Evolutionary conservation across 495 filamentous ascomycete species (phyloP), one percentile per base, ranked within the genome.

Genomic region (Hyphodiscus hymeniophilus): DNA sequence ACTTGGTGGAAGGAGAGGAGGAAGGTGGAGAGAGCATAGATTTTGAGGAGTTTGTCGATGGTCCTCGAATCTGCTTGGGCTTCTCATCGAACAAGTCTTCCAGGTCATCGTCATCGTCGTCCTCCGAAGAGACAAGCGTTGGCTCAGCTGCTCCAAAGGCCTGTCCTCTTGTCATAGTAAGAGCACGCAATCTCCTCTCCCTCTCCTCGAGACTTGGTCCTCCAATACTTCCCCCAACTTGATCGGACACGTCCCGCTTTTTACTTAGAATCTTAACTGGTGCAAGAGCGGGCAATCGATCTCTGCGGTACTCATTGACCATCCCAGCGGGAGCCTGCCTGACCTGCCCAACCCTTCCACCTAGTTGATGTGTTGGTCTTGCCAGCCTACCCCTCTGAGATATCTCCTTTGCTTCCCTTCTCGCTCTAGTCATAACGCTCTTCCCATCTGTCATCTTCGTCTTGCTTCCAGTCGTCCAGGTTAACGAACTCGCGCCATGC

Each of bases 341-440:
- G 11, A 57, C 43, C 17, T 55, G 51, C 1, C 43, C 52, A 12
- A 47, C 24, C 16, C 44, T 47, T 11, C 20, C 48, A 7, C 11
- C 32, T 18, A 58, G 28, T 20, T 58, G 47, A 30, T 60, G 49
- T 12, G 55, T 58, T 20, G 58, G 54, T 24, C 20, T 55, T 3
- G 42, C 21, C 12, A 57, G 34, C 26, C 48, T 58, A 12, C 47
- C 35, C 43, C 44, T 52, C 12, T 42, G 34, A 24, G 24, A 42
- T 8, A 58, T 52, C 20, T 64, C 61, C 47, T 54, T 61, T 7
- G 61, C 61, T 40, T 68, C 61, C 16, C 62, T 48, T 16, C 58
- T 45, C 16, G 62, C 51, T 34, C 54, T 54, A 1, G 47, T 48
- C 36, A 68, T 44, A 7, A 66, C 57, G 41, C 48, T 52, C 38